Evolutionary conservation across 257 asterid species (phyloP), one percentile per base, ranked within the genome.

Genomic region (Agastache rugosa): DNA sequence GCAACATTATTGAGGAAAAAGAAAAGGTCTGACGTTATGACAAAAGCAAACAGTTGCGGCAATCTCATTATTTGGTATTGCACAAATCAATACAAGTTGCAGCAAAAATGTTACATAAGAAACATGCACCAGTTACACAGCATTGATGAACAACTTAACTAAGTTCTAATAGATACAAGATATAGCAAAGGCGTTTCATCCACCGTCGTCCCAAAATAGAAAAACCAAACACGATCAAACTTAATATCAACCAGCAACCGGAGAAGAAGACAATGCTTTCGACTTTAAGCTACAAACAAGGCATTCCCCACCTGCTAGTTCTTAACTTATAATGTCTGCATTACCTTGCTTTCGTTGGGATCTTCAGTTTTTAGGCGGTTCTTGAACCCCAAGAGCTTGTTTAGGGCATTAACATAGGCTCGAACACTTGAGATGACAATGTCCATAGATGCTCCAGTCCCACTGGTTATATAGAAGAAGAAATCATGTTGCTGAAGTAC

Each of bases 391-490:
- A 90, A 27, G 64, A 88, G 83, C 96, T 92, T 94, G 91, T 94
- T 94, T 56, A 94, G 87, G 42, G 98, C 98, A 66, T 96, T 94
- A 47, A 90, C 66, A 48, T 94, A 94, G 62, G 98, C 98, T 65
- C 98, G 85, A 55, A 94, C 84, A 48, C 98, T 92, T 11, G 98
- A 94, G 71, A 94, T 85, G 22, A 91, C 98, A 19, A 94, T 88
- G 79, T 94, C 98, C 97, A 92, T 85, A 44, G 87, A 81, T 9
- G 97, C 95, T 65, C 97, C 97, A 31, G 88, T 91, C 68, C 97
- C 98, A 78, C 98, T 94, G 83, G 56, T 66, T 41, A 27, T n/a
- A 45, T 48, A 8, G 31, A 55, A 64, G 66, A 56, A 73, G 39
- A 37, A 71, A 59, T 42, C 2, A 16, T 16, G 71, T 54, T 35